Percentiles rank a stretch among this genome's conserved stretches.
phyloP scores from a whole-genome alignment of 2,329 filamentous ascomycete genomes.

The Berkeleyomyces basicola region DNA sequence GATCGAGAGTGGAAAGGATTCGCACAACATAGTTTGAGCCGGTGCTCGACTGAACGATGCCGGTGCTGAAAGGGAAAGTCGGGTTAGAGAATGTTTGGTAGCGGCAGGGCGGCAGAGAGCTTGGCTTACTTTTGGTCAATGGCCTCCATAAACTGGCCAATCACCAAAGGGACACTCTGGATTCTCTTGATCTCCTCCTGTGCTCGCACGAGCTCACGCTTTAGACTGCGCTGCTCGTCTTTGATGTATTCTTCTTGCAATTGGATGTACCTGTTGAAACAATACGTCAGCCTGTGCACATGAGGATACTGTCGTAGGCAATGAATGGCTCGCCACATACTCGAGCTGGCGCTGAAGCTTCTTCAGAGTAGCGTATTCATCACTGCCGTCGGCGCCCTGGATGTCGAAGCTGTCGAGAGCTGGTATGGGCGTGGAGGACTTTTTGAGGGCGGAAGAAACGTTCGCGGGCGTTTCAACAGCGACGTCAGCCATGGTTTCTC shows the following conservation, averaged over 20 bases:
- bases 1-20: constrained; percentile 93
- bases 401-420: constrained; percentile 85
- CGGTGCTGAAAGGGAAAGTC: constrained; percentile 48
- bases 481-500: constrained; percentile 61
- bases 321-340: constrained; percentile 32
- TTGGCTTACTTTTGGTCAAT: constrained; percentile 85
- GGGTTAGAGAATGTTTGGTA: constrained; percentile 14
- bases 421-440: constrained; percentile 65
- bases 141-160: constrained; percentile 99
- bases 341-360: constrained; percentile 92
- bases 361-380: constrained; percentile 92
- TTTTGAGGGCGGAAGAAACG: constrained; percentile 61
- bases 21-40: constrained; percentile 98
- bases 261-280: constrained; percentile 63
- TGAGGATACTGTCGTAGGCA: not conserved
- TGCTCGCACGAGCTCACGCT: constrained; percentile 88
- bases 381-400: constrained; percentile 59
- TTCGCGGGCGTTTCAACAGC: constrained; percentile 67
- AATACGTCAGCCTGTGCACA: not conserved
- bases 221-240: constrained; percentile 96
- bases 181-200: constrained; percentile 99
- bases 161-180: constrained; percentile 92
- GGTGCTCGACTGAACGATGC: constrained; percentile 95
- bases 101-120: constrained; percentile 3
- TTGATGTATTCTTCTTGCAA: constrained; percentile 99